Percentiles rank a stretch among this genome's conserved stretches.
phyloP scores from a whole-genome alignment of 2,329 filamentous ascomycete genomes.

The Penicillium sp. region DNA sequence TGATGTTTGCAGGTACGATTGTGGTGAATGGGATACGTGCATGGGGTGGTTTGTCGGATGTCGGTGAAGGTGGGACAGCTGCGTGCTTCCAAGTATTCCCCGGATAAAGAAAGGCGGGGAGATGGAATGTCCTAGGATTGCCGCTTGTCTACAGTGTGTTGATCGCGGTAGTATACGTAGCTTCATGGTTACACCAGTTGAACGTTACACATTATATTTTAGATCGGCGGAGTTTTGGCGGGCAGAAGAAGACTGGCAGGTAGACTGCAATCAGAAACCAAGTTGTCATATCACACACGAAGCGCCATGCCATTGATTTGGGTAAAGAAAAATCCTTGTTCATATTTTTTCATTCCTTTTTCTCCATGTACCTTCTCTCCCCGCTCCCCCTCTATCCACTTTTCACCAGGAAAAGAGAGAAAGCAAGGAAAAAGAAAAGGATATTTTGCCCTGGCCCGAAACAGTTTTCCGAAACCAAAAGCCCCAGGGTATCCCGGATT shows the following conservation, averaged over 20 bases:
- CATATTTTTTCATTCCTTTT: slow-evolving; percentile 27
- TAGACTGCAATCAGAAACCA: slow-evolving; percentile 24
- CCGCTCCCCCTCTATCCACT: slow-evolving; percentile 8
- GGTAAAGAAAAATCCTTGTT: slow-evolving; percentile 25
- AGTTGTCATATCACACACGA: slow-evolving; percentile 30
- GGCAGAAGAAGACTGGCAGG: slow-evolving; percentile 5
- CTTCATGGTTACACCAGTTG: not conserved
- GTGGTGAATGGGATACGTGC: not conserved
- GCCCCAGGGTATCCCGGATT: slow-evolving; percentile 27
- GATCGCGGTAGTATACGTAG: too few relatives aligned
- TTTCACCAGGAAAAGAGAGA: slow-evolving; percentile 23
- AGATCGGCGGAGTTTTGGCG: slow-evolving; percentile 1
- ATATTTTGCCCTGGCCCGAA: slow-evolving; percentile 17
- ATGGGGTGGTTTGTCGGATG: not conserved
- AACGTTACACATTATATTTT: slow-evolving; percentile 22
- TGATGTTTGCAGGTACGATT: not conserved
- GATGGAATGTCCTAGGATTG: not conserved
- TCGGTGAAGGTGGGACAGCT: not conserved
- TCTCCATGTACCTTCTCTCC: slow-evolving; percentile 17
- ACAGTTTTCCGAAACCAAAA: slow-evolving; percentile 21
- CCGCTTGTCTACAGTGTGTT: not conserved
- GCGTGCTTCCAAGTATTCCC: not conserved
- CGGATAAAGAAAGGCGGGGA: not conserved
- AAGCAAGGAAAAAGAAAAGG: slow-evolving; percentile 20
- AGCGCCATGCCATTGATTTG: slow-evolving; percentile 35